phyloP scores from a whole-genome alignment of 805 yeast species.

The Pichia heedii region DNA sequence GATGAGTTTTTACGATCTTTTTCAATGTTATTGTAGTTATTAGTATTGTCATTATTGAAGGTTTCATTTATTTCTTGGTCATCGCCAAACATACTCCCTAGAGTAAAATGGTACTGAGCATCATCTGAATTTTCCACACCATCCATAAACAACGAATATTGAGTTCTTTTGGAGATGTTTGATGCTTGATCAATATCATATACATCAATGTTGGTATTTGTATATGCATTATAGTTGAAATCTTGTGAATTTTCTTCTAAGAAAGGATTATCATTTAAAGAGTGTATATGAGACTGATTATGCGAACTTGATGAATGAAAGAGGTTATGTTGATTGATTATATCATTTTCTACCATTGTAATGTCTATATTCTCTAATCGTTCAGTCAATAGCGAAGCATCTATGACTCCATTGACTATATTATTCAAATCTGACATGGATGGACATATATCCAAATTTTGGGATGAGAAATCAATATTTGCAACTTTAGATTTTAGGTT shows the following conservation, averaged over 20 bases:
- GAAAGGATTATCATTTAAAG: background rate
- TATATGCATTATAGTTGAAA: slow-evolving; percentile 11
- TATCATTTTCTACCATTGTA: background rate
- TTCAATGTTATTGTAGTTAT: background rate
- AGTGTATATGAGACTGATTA: background rate
- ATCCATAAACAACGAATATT: slow-evolving; percentile 25
- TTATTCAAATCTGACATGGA: slow-evolving; percentile 1
- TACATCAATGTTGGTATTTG: slow-evolving; percentile 17
- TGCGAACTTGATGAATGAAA: background rate
- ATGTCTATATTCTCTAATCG: slow-evolving; percentile 13
- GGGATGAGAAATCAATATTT: slow-evolving; percentile 1
- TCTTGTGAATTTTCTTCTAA: background rate
- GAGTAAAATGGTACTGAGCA: background rate
- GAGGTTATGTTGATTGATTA: background rate
- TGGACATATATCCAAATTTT: slow-evolving; percentile 1
- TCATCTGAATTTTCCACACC: slow-evolving; percentile 22
- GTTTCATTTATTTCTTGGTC: background rate
- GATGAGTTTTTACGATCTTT: background rate
- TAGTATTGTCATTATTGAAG: background rate
- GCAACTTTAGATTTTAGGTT: background rate
- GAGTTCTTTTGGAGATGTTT: slow-evolving; percentile 18
- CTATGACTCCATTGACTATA: background rate
- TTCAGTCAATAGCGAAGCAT: slow-evolving; percentile 16
- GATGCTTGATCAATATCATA: slow-evolving; percentile 12
- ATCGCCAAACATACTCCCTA: background rate